These are phyloP conservation scores for Corylus americana DNA, from an alignment of 306 rosid species.

Conservation along the genomic window DNA sequence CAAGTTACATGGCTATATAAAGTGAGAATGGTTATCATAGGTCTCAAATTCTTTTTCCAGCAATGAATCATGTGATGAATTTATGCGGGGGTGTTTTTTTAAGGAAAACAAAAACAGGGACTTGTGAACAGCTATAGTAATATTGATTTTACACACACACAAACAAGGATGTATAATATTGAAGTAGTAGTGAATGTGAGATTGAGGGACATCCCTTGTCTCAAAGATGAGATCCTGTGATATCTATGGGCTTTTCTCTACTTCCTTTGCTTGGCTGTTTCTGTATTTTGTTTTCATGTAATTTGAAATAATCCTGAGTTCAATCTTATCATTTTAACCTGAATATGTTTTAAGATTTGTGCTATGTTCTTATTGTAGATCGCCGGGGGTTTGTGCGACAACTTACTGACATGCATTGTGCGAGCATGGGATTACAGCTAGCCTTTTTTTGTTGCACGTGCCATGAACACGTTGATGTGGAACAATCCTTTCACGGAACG, in stretches of 20 bases:
- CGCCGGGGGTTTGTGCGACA: constrained; percentile 79
- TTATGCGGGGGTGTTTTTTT: background rate
- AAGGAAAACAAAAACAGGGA: background rate
- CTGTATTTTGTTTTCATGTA: background rate
- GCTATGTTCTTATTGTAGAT: constrained; percentile 45
- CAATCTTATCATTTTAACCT: background rate
- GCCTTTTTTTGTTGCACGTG: constrained; percentile 78
- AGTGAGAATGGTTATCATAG: background rate
- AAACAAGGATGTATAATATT: background rate
- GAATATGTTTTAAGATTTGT: constrained; percentile 13
- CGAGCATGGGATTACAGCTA: constrained; percentile 87
- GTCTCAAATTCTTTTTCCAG: background rate
- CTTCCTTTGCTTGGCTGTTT: background rate
- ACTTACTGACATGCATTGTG: constrained; percentile 68
- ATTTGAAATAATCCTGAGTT: background rate
- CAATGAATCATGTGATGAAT: background rate
- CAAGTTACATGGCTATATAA: background rate
- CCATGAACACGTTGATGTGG: constrained; percentile 81
- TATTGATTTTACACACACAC: background rate
- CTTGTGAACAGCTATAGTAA: background rate
- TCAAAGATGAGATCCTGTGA: background rate
- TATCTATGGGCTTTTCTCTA: background rate
- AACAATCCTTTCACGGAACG: constrained; percentile 69
- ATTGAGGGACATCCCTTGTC: background rate
- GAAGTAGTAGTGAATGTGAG: background rate